phyloP scores from a whole-genome alignment of 164 flowering plant genomes.

The Tetracentron sinense region DNA sequence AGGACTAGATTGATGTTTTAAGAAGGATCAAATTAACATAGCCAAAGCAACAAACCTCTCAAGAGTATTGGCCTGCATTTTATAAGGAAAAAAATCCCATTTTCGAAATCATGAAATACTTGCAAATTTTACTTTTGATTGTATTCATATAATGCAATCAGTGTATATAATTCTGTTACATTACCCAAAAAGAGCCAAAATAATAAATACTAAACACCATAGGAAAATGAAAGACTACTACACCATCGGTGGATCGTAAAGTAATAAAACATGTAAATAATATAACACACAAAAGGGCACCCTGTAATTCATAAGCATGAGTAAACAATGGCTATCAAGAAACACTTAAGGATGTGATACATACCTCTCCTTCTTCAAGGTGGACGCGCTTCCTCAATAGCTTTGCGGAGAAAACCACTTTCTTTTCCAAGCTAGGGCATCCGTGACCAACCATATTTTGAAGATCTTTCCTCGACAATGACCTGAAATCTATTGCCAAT shows the following conservation, averaged over 20 bases:
- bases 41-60: too few relatives aligned
- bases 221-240: background rate
- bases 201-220: background rate
- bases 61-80: too few relatives aligned
- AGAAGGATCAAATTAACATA: too few relatives aligned
- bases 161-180: background rate
- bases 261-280: background rate
- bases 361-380: conserved; percentile 98
- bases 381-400: conserved; percentile 82
- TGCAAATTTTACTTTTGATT: too few relatives aligned
- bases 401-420: conserved; percentile 79
- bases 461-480: conserved; percentile 87
- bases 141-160: too few relatives aligned
- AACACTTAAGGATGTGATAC: conserved; percentile 21
- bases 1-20: too few relatives aligned
- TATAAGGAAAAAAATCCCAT: too few relatives aligned
- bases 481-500: conserved; percentile 49
- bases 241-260: background rate
- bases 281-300: background rate
- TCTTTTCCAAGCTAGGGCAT: conserved; percentile 73
- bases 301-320: background rate
- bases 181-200: background rate
- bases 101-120: too few relatives aligned
- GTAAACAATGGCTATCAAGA: background rate
- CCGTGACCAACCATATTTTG: conserved; percentile 92